Evolutionary conservation across 164 flowering plant species (phyloP), one percentile per base, ranked within the genome.

Genomic region (Santalum album): DNA sequence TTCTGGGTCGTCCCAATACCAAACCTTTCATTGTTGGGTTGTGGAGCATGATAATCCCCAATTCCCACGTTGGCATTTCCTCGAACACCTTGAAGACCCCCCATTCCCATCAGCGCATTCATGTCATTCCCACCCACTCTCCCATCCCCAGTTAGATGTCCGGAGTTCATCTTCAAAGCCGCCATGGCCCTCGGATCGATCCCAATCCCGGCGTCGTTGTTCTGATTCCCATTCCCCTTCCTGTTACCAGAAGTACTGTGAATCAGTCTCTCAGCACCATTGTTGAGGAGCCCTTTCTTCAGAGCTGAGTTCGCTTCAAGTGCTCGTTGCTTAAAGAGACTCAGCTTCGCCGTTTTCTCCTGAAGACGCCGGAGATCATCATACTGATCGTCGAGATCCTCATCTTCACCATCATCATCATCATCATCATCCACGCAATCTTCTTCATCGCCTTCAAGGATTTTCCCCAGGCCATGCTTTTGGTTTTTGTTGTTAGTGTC

Each of bases 371-470:
- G 24, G n/a, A 75, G 39, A 38, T 70, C 79, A 0, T 78, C 85
- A n/a, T n/a, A n/a, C 19, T 68, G 77, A 1, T 72, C 79, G 3
- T 70, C 72, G 0, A 61, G 72, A 0, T 74, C 81, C 0, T 67
- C 86, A 24, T 64, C 76, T 12, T 72, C 74, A 17, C 69, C 70
- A 15, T 21, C 24, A 23, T 53, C 57, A 1, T 66, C 78, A 7
- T 78, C 78, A 4, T 70, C 74, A 7, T 78, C 83, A 32, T 70
- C 78, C n/a, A 58, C 55, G 23, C 55, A 46, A 43, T 77, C 73
- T 67, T 69, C 46, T 73, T 79, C 47, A 75, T 59, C 48, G 73
- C n/a, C 73, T 21, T 78, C 73, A n/a, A 69, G 72, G 4, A 72
- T 66, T 39, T 74, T 72, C 21, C 62, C 53, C 24, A 57, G 21